Conservation (phyloP, 169 alveolate species). For the Neospora caninum region DNA sequence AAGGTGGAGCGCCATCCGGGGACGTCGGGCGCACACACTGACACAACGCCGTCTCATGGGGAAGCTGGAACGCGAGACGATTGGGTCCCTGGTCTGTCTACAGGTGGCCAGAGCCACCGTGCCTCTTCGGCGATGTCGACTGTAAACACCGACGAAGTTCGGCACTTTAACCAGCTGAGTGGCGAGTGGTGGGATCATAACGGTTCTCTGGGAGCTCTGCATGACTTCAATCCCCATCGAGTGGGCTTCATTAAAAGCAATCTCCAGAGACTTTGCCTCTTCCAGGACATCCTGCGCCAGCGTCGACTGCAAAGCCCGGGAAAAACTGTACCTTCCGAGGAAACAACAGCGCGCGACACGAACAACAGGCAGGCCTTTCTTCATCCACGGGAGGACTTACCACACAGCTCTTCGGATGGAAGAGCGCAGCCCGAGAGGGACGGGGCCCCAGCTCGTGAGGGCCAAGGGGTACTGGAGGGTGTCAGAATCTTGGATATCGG, state of each 20-base stretch:
- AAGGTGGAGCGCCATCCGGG: too few species aligned
- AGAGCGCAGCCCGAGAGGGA: background rate
- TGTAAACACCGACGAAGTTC: background rate
- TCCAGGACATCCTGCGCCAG: slow-evolving; percentile 34
- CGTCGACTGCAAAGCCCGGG: background rate
- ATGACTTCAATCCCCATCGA: slow-evolving; percentile 45
- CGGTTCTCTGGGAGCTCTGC: slow-evolving; percentile 51
- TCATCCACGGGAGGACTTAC: too few species aligned
- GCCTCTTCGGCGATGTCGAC: background rate
- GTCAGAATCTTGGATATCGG: slow-evolving; percentile 78
- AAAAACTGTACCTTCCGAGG: background rate
- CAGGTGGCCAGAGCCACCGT: background rate
- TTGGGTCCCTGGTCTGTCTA: background rate
- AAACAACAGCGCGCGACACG: slow-evolving; percentile 25
- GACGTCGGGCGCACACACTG: too few species aligned
- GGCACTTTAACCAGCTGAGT: slow-evolving; percentile 23
- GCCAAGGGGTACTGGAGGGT: slow-evolving; percentile 5
- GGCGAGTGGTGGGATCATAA: slow-evolving; percentile 59
- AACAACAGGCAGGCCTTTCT: too few species aligned
- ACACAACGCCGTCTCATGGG: too few species aligned
- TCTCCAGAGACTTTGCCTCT: slow-evolving; percentile 42
- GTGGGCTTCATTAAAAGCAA: slow-evolving; percentile 34
- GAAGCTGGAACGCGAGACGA: too few species aligned
- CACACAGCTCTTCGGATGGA: too few species aligned
- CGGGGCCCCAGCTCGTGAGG: slow-evolving; percentile 9